These are phyloP conservation scores for Aspergillus sp. DNA, from an alignment of 2,329 filamentous ascomycete species.

Conservation along the genomic window DNA sequence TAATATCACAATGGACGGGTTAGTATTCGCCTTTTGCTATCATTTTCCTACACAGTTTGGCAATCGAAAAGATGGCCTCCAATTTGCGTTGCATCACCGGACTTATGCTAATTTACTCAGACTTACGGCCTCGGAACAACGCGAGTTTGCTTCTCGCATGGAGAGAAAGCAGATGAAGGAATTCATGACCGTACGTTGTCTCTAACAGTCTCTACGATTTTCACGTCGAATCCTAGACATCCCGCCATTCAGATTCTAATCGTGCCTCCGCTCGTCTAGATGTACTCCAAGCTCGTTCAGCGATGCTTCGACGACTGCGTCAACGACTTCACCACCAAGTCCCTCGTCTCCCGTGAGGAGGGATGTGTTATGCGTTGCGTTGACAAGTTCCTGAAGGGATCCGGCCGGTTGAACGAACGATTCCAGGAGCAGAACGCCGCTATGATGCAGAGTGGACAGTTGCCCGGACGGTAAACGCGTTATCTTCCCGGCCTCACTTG, in stretches of 20 bases:
- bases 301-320: constrained; percentile 94
- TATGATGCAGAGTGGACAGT: constrained; percentile 62
- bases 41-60: background rate
- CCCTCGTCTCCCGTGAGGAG: constrained; percentile 81
- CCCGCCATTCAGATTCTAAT: constrained; percentile 3
- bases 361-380: constrained; percentile 93
- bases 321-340: constrained; percentile 98
- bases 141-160: constrained; percentile 90
- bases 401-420: constrained; percentile 84
- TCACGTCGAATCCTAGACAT: background rate
- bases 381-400: constrained; percentile 91
- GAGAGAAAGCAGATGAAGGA: constrained; percentile 99
- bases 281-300: constrained; percentile 62
- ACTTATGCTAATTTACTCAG: constrained; percentile 39
- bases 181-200: constrained; percentile 82
- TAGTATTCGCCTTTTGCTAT: constrained; percentile 9
- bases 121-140: constrained; percentile 77
- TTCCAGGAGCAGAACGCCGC: constrained; percentile 76
- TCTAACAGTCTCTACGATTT: background rate
- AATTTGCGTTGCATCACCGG: background rate
- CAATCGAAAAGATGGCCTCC: background rate
- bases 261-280: constrained; percentile 43
- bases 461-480: constrained; percentile 43
- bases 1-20: constrained; percentile 39
- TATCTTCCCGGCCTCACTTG: constrained; percentile 4